Evolutionary conservation across 2,329 filamentous ascomycete species (phyloP).

Genomic region (Exserohilum rostratum): DNA sequence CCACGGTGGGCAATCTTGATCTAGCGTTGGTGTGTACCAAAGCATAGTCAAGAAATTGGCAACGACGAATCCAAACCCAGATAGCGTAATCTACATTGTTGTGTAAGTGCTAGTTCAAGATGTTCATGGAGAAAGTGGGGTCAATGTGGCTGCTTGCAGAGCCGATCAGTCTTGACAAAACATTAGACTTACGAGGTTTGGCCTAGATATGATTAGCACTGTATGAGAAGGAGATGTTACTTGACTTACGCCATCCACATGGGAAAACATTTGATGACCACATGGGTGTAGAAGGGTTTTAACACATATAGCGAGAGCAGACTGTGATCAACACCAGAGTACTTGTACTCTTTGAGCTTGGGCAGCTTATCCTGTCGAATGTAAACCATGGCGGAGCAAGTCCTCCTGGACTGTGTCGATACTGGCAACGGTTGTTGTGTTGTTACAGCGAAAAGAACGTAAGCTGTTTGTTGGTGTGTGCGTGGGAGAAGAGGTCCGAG

Average conservation of each 20-base stretch:
- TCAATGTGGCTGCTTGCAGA: neutral
- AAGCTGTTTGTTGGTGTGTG: conserved; percentile 14
- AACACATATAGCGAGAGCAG: conserved; percentile 89
- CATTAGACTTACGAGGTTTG: conserved; percentile 45
- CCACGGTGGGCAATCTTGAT: conserved; percentile 92
- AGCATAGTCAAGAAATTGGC: conserved; percentile 88
- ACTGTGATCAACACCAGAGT: conserved; percentile 89
- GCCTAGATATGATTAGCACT: conserved; percentile 39
- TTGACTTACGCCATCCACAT: conserved; percentile 85
- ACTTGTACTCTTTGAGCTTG: conserved; percentile 93
- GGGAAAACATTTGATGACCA: conserved; percentile 93
- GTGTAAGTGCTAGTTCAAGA: conserved; percentile 7
- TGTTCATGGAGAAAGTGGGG: neutral
- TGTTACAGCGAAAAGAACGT: conserved; percentile 15
- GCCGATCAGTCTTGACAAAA: neutral
- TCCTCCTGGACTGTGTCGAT: conserved; percentile 3
- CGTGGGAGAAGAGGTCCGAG: conserved; percentile 23
- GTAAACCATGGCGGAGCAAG: conserved; percentile 74
- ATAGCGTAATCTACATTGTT: conserved; percentile 73
- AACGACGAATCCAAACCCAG: conserved; percentile 88
- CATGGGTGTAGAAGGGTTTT: conserved; percentile 96
- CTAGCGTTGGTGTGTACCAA: conserved; percentile 94
- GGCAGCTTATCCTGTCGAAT: conserved; percentile 89
- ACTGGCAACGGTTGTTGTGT: conserved; percentile 14
- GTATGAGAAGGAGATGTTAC: neutral